Evolutionary conservation across 2,329 filamentous ascomycete species (phyloP).

Genomic region (Penicillium sp.): DNA sequence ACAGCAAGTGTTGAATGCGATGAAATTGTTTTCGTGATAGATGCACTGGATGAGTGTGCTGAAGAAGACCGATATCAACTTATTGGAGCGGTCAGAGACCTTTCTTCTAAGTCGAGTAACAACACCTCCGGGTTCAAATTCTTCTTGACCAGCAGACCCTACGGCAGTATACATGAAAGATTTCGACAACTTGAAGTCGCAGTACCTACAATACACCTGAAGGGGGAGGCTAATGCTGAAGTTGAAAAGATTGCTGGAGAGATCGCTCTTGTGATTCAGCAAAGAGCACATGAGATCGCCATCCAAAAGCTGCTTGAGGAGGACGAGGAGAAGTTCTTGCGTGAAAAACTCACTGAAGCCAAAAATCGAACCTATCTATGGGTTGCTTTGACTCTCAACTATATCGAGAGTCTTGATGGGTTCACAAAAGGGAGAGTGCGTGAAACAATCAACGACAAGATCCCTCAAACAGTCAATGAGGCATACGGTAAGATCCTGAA

Average conservation of each 20-base stretch:
- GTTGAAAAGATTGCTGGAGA: not conserved
- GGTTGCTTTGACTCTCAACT: not conserved
- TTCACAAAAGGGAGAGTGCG: not conserved
- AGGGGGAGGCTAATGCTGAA: too few species aligned
- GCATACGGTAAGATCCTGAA: slow-evolving; percentile 4
- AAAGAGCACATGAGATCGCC: not conserved
- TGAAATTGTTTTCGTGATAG: not conserved
- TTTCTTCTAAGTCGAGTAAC: not conserved
- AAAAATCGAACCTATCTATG: not conserved
- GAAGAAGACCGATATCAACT: not conserved
- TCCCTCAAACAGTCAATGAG: not conserved
- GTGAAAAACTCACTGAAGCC: too few species aligned
- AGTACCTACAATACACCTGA: too few species aligned
- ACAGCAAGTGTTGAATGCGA: not conserved
- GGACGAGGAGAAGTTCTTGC: too few species aligned
- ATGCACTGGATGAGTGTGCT: slow-evolving; percentile 2
- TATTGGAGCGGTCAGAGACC: not conserved
- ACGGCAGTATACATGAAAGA: not conserved
- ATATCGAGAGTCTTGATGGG: not conserved
- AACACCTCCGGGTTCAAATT: slow-evolving; percentile 1
- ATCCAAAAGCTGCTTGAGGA: too few species aligned
- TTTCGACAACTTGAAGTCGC: too few species aligned
- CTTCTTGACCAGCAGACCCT: slow-evolving; percentile 5
- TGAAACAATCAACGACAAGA: not conserved
- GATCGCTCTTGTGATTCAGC: slow-evolving; percentile 2